Evolutionary conservation across 306 rosid species (phyloP).

Genomic region (Rosa persica): DNA sequence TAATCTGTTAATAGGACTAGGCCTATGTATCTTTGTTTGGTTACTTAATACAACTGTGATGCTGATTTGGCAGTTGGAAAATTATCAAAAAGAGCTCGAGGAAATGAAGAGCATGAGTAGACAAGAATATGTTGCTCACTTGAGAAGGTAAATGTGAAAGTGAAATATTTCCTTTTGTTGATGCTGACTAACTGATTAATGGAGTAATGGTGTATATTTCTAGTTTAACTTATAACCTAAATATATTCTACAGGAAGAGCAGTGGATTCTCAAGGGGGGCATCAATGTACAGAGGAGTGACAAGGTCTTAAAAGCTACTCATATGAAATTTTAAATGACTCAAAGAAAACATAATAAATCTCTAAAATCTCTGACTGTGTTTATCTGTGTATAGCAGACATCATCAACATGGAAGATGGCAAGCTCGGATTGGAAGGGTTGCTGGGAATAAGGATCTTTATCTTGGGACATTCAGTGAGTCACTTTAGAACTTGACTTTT

Average conservation of each 20-base stretch:
- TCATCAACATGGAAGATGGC: slow-evolving; percentile 98
- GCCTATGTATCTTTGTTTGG: not conserved
- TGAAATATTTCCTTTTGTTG: not conserved
- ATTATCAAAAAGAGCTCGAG: slow-evolving; percentile 71
- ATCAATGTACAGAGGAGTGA: slow-evolving; percentile 91
- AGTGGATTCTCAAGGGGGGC: slow-evolving; percentile 96
- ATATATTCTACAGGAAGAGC: slow-evolving; percentile 61
- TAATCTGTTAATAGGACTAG: slow-evolving; percentile 8
- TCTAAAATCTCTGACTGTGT: slow-evolving; percentile 12
- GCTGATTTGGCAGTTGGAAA: slow-evolving; percentile 54
- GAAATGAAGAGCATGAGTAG: slow-evolving; percentile 83
- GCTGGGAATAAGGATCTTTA: slow-evolving; percentile 96
- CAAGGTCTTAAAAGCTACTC: slow-evolving; percentile 58
- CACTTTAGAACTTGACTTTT: not conserved
- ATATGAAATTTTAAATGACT: not conserved
- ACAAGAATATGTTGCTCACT: slow-evolving; percentile 90
- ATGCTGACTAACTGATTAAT: not conserved
- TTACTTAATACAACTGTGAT: slow-evolving; percentile 23
- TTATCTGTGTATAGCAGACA: slow-evolving; percentile 53
- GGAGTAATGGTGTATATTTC: not conserved
- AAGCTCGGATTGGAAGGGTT: slow-evolving; percentile 91
- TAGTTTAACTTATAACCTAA: slow-evolving; percentile 8
- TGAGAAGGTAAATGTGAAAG: slow-evolving; percentile 54
- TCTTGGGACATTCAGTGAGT: slow-evolving; percentile 93
- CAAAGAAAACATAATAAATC: not conserved